Percentiles rank a stretch among this genome's conserved stretches.
Conservation (phyloP, 2,329 filamentous ascomycete species). For the Fusarium setosum region DNA sequence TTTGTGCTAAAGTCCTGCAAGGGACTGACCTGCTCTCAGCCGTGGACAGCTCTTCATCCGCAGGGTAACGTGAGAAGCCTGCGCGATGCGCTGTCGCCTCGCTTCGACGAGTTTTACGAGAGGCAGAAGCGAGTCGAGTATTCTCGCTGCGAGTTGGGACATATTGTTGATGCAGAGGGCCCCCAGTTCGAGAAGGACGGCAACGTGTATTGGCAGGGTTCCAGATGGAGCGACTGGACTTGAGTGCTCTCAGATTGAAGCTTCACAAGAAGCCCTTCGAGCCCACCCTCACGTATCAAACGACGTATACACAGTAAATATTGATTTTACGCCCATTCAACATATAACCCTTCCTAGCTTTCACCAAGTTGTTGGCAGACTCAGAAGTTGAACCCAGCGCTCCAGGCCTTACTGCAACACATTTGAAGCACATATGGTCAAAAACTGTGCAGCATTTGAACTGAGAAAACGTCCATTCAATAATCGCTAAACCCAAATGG, state of each 20-base stretch:
- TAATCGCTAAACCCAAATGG: constrained; percentile 15
- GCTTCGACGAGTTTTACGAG: constrained; percentile 65
- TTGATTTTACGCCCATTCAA: no score
- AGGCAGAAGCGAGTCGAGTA: constrained; percentile 61
- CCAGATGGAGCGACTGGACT: constrained; percentile 10
- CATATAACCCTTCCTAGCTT: no score
- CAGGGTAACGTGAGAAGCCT: constrained; percentile 61
- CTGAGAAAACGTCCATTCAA: neutral
- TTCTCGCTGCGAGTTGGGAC: constrained; percentile 64
- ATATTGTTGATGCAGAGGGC: constrained; percentile 67
- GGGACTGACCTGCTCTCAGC: constrained; percentile 60
- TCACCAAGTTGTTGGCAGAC: no score
- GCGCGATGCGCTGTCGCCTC: constrained; percentile 57
- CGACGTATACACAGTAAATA: no score
- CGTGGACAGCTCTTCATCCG: constrained; percentile 68
- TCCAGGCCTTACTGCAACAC: no score
- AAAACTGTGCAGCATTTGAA: no score
- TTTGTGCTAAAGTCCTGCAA: constrained; percentile 71
- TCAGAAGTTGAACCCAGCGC: no score
- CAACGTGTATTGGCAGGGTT: constrained; percentile 9
- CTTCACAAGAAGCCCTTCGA: no score
- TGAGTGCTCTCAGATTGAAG: no score
- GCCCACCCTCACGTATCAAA: no score
- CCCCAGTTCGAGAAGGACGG: constrained; percentile 42
- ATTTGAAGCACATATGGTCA: no score